Percentiles rank a stretch among this genome's conserved stretches.
These are phyloP conservation scores for Basidioascus undulatus DNA, from an alignment of 768 basidiomycete species.

Conservation along the genomic window DNA sequence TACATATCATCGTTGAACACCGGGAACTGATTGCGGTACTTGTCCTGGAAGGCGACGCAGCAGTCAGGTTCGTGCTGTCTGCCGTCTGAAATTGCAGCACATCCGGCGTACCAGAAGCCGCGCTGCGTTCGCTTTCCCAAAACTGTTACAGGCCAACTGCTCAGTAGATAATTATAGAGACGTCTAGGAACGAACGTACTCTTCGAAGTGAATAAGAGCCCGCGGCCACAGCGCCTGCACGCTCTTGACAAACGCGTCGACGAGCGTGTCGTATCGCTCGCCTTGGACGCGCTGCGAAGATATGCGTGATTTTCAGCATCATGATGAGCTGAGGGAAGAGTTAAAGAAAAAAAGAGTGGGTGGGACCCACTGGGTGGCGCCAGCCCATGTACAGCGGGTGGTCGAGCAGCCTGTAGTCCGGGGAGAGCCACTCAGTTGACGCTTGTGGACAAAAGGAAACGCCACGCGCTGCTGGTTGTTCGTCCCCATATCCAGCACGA, in stretches of 20 bases:
- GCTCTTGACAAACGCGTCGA: conserved; percentile 31
- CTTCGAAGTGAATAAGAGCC: conserved; percentile 42
- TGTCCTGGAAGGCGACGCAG: conserved; percentile 38
- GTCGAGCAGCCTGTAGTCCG: too few relatives aligned
- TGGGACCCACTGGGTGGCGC: too few relatives aligned
- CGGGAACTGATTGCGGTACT: conserved; percentile 36
- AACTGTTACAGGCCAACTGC: background rate
- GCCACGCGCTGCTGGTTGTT: conserved; percentile 35
- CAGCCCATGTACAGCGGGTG: too few relatives aligned
- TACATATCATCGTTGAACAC: conserved; percentile 73
- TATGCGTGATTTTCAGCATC: too few relatives aligned
- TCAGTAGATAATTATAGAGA: background rate
- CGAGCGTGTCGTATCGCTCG: conserved; percentile 43
- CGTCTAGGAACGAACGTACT: conserved; percentile 27
- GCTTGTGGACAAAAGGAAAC: too few relatives aligned
- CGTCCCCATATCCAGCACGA: conserved; percentile 50
- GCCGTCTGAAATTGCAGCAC: conserved; percentile 21
- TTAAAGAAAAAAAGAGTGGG: too few relatives aligned
- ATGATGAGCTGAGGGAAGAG: too few relatives aligned
- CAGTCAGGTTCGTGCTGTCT: conserved; percentile 50
- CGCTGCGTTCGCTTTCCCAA: too few relatives aligned
- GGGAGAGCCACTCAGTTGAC: too few relatives aligned
- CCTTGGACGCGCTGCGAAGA: conserved; percentile 32
- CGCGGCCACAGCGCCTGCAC: background rate
- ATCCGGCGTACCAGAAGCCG: background rate